These are phyloP conservation scores for Tulasnella sp. DNA, from an alignment of 768 basidiomycete genomes.

Conservation along the genomic window DNA sequence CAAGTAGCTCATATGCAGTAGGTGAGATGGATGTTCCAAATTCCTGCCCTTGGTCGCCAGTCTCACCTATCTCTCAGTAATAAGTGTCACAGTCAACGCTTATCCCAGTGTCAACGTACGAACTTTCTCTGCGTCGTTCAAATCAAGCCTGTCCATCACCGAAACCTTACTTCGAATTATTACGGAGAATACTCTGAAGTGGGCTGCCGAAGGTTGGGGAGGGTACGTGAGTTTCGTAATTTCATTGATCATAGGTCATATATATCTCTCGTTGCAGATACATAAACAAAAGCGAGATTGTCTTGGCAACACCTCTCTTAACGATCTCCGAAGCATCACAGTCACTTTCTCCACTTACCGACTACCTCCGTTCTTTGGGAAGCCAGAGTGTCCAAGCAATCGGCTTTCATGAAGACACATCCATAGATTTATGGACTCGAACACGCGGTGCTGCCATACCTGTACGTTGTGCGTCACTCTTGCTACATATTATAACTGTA, in stretches of 20 bases:
- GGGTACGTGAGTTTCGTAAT: background rate
- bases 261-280: too few species aligned
- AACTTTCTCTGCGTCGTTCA: background rate
- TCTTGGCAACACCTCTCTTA: background rate
- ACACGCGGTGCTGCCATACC: too few species aligned
- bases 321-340: background rate
- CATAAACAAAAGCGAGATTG: too few species aligned
- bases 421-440: too few species aligned
- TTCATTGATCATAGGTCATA: too few species aligned
- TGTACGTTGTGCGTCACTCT: too few species aligned
- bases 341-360: background rate
- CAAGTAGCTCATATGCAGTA: background rate
- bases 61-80: too few species aligned
- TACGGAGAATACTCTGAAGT: background rate
- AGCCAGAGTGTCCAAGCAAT: too few species aligned
- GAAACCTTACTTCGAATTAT: background rate
- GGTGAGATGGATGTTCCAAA: background rate
- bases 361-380: too few species aligned
- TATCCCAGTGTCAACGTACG: background rate
- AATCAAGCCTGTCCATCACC: background rate
- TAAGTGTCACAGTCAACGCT: conserved; percentile 7
- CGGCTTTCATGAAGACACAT: too few species aligned
- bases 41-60: background rate
- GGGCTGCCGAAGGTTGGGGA: conserved; percentile 7
- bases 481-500: too few species aligned